phyloP scores from a whole-genome alignment of 2,329 filamentous ascomycete species.

The Trichoderma koningii region DNA sequence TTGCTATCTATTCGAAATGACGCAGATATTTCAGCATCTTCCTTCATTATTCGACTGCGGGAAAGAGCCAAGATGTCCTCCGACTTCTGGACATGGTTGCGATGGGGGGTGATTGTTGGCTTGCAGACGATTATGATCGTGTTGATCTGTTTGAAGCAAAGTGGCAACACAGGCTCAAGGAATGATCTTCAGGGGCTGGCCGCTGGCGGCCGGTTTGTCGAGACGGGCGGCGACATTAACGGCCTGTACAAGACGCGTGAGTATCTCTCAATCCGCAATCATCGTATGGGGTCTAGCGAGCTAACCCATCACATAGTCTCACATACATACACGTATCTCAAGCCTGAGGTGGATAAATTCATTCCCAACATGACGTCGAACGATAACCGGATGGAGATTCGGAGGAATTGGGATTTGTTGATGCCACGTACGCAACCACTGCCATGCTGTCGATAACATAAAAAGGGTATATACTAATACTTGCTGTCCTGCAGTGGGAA shows the following conservation, averaged over 20 bases:
- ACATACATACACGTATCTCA: constrained; percentile 9
- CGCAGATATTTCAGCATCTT: neutral
- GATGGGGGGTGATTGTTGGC: neutral
- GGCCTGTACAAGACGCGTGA: constrained; percentile 3
- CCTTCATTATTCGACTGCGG: neutral
- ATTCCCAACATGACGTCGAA: constrained; percentile 10
- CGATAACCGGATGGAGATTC: constrained; percentile 5
- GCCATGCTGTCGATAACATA: neutral
- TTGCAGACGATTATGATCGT: neutral
- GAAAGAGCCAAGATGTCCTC: neutral
- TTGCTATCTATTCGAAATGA: neutral
- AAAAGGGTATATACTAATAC: neutral
- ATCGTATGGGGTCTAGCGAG: too few species aligned
- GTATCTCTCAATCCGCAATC: neutral
- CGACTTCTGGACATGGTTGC: neutral
- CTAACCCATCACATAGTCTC: neutral
- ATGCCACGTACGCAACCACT: neutral
- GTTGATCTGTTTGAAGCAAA: neutral
- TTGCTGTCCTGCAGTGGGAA: neutral
- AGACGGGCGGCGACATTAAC: constrained; percentile 4
- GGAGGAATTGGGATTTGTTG: constrained; percentile 10
- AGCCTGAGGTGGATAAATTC: constrained; percentile 4
- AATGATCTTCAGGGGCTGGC: neutral
- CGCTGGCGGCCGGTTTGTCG: neutral
- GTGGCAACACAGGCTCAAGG: neutral